Conservation (phyloP, 1,284 basidiomycete species). For the Schizophyllum commune region DNA sequence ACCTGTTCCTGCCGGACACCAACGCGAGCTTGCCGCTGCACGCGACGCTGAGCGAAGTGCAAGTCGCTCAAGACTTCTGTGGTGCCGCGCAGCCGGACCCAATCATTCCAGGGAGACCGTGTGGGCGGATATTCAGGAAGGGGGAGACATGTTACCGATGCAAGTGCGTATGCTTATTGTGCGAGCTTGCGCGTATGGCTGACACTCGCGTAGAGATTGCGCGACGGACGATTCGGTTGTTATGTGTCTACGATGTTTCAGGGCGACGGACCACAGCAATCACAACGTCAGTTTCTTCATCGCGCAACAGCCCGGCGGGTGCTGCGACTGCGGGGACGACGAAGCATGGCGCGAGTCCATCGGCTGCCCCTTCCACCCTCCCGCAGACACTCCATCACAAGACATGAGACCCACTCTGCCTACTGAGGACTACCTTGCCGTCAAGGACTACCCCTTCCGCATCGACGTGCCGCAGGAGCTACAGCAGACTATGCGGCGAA, state of each 20-base stretch:
- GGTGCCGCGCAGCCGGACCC: constrained; percentile 52
- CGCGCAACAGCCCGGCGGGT: constrained; percentile 83
- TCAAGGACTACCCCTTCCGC: constrained; percentile 51
- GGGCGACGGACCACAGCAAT: constrained; percentile 71
- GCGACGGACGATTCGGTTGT: constrained; percentile 84
- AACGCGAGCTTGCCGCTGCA: constrained; percentile 54
- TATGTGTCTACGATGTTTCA: constrained; percentile 83
- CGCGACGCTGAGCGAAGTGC: constrained; percentile 58
- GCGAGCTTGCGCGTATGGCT: neutral
- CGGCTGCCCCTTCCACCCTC: constrained; percentile 66
- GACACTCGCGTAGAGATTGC: constrained; percentile 60
- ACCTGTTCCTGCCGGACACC: constrained; percentile 60
- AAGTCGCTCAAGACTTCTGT: constrained; percentile 44
- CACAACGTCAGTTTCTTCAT: constrained; percentile 92
- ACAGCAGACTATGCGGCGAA: constrained; percentile 63
- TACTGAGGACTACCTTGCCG: constrained; percentile 46
- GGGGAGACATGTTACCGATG: constrained; percentile 86
- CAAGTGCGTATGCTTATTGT: constrained; percentile 54
- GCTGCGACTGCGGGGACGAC: constrained; percentile 88
- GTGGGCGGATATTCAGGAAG: constrained; percentile 74
- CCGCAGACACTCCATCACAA: constrained; percentile 28
- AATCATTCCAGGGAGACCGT: constrained; percentile 56
- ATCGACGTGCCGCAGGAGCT: constrained; percentile 55
- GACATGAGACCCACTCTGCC: constrained; percentile 20
- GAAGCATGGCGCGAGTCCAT: constrained; percentile 75